Evolutionary conservation across 2,329 filamentous ascomycete species (phyloP), one percentile per base, ranked within the genome.

Genomic region (Calonectria crousiana): DNA sequence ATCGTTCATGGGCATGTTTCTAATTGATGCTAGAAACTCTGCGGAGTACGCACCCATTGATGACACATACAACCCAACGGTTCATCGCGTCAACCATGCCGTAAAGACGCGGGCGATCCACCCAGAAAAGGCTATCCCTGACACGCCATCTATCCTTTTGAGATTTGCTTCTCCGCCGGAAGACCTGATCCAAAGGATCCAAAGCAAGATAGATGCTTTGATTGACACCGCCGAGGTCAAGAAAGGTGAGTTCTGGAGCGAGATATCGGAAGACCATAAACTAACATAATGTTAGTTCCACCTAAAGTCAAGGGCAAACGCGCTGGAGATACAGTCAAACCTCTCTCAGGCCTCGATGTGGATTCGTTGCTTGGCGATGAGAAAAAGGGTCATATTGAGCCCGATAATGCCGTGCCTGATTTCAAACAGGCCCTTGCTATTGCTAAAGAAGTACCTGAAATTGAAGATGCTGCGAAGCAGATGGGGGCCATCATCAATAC

Each of bases 81-180:
- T 98, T n/a, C 96, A 98, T 84, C 93, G 95, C 38, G 91, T 98
- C 74, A 95, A 95, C 78, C 93, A 97, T 82, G 95, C 95, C 18
- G 92, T 98, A 77, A 93, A 94, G 70, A 92, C 93, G 82, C 93
- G 96, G 47, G 97, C 96, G 1, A 91, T 96, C 2, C 90, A 96
- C 80, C 92, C 95, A 0, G 89, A 92, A 4, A 89, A 91, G 23
- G 88, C 92, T 0, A 84, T 96, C 11, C 91, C 92, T 0, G 89
- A 91, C 10, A 88, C 90, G 6, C 88, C 93, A 10, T 87, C 92
- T 2, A 90, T 91, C 47, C 87, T 98, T 9, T 89, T 92, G 0
- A 93, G 92, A 78, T 97, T 94, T 83, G 93, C 95, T 0, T 86
- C 91, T 0, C 94, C 95, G 1, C 94, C 96, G 0, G 85, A 91